Base-by-base conservation (phyloP, 2,329 filamentous ascomycete species). In the Colletotrichum chlorophyti region DNA sequence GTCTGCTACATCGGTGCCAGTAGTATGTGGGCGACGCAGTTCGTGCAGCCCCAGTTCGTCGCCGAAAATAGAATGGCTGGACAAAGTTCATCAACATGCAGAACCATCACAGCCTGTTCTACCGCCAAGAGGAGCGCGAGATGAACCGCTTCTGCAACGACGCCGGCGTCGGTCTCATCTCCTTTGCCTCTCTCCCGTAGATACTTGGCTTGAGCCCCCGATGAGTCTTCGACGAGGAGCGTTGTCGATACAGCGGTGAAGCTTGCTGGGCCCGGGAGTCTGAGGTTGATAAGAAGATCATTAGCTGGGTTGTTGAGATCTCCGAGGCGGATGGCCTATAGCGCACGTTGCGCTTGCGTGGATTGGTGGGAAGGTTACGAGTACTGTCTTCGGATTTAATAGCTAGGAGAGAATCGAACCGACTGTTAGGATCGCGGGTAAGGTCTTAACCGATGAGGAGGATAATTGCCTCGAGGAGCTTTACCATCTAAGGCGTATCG, bases 301-400 rank as follows among this genome's bases (percentile, higher is more conserved):
- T 74, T 37, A 58, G 69, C 60, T 46, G 69, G 6, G 65, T 74
- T 2, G 79, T 86, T 69, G 80, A 87, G 68, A 62, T 88, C n/a
- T 83, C 85, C 0, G 74, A 77, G 61, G 83, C 63, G 80, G 75
- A 1, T 79, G 82, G 67, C 83, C 78, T 62, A 89, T 90, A 81
- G 82, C 83, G 38, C 81, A 87, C 52, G 81, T 90, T 17, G 81
- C 84, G 1, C 77, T 87, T 55, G 86, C 85, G 3, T 90, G 88
- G 88, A 79, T 81, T 51, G 72, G 83, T 62, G 76, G 79, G 62
- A 74, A 79, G 40, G 79, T 80, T 6, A 70, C 77, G 24, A 83
- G 78, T 63, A 85, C 85, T 2, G 88, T 89, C 55, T 74, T 88
- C 51, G 86, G 87, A 0, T 75, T 90, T 63, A 82, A 77, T 60